A percentile compares a stretch with the other conserved stretches of the same genome.
These are phyloP conservation scores for Nakazawaea ernobii DNA, from an alignment of 805 yeast species.

Conservation along the genomic window DNA sequence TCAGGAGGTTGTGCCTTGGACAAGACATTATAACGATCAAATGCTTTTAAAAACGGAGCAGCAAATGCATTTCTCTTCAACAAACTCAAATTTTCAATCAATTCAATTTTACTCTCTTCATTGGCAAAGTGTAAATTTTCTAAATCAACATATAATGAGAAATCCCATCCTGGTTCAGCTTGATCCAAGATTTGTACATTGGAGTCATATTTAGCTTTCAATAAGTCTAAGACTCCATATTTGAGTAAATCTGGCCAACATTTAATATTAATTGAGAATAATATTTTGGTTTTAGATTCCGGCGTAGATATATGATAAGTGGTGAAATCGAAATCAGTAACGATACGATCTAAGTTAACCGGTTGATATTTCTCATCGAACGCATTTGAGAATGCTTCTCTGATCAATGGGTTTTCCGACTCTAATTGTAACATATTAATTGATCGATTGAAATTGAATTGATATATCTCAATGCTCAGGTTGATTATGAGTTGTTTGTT, in stretches of 20 bases:
- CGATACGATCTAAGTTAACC: slow-evolving; percentile 69
- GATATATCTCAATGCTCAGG: background rate
- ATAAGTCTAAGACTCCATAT: slow-evolving; percentile 57
- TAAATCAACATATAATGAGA: slow-evolving; percentile 66
- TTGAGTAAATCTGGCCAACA: slow-evolving; percentile 69
- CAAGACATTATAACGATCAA: slow-evolving; percentile 68
- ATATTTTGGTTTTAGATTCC: slow-evolving; percentile 57
- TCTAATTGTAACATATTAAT: slow-evolving; percentile 73
- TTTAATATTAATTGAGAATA: slow-evolving; percentile 67
- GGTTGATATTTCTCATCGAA: slow-evolving; percentile 43
- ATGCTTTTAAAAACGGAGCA: slow-evolving; percentile 88
- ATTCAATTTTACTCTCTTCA: slow-evolving; percentile 41
- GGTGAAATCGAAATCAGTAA: slow-evolving; percentile 94
- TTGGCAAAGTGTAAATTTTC: slow-evolving; percentile 27
- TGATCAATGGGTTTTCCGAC: slow-evolving; percentile 74
- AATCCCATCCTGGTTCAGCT: slow-evolving; percentile 76
- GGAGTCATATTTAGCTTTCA: slow-evolving; percentile 45
- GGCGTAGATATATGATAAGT: slow-evolving; percentile 92
- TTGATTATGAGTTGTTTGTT: background rate
- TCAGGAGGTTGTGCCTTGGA: slow-evolving; percentile 34
- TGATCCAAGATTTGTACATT: slow-evolving; percentile 31
- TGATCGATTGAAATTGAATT: background rate
- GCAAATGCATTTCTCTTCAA: slow-evolving; percentile 86
- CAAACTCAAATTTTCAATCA: slow-evolving; percentile 63
- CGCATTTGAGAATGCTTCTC: slow-evolving; percentile 74